Evolutionary conservation across 2,329 filamentous ascomycete genomes (phyloP).

Genomic region (Diaporthe sp.): DNA sequence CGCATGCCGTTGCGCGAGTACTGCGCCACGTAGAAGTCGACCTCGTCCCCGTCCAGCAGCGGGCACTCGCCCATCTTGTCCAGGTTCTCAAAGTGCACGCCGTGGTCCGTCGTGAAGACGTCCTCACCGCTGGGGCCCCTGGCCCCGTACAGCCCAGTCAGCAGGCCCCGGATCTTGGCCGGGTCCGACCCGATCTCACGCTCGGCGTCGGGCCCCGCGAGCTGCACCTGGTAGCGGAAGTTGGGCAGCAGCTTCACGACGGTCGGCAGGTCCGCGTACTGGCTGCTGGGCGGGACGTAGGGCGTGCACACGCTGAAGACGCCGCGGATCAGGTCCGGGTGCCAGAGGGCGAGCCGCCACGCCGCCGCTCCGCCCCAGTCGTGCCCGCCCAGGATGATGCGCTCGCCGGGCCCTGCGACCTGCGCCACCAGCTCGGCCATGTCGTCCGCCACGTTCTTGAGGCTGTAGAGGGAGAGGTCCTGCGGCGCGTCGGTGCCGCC

Average conservation of each 20-base stretch:
- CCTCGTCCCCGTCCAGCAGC: constrained; percentile 76
- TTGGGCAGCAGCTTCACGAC: constrained; percentile 71
- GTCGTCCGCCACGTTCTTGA: constrained; percentile 81
- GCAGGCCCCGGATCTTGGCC: constrained; percentile 76
- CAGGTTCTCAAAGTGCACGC: constrained; percentile 75
- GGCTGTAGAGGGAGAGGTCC: constrained; percentile 73
- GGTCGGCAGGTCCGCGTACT: constrained; percentile 69
- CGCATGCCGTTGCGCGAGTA: constrained; percentile 80
- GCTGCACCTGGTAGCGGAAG: constrained; percentile 87
- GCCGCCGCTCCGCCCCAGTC: constrained; percentile 88
- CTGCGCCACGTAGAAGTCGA: constrained; percentile 82
- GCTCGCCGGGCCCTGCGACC: constrained; percentile 55
- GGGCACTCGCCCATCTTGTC: constrained; percentile 67
- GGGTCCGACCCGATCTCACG: constrained; percentile 64
- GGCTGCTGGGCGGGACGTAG: constrained; percentile 67
- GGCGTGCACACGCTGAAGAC: constrained; percentile 88
- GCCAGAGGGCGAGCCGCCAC: constrained; percentile 80
- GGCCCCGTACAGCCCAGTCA: constrained; percentile 80
- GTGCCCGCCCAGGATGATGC: constrained; percentile 88
- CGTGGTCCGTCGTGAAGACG: constrained; percentile 71
- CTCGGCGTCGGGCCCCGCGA: constrained; percentile 78
- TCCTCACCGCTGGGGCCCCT: constrained; percentile 65
- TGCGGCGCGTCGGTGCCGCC: constrained; percentile 80
- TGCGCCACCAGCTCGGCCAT: constrained; percentile 78
- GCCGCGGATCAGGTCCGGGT: constrained; percentile 79